A percentile compares a stretch with the other conserved stretches of the same genome.
Evolutionary conservation across 495 filamentous ascomycete genomes (phyloP).

Genomic region (Aspergillus incahuasiensis): DNA sequence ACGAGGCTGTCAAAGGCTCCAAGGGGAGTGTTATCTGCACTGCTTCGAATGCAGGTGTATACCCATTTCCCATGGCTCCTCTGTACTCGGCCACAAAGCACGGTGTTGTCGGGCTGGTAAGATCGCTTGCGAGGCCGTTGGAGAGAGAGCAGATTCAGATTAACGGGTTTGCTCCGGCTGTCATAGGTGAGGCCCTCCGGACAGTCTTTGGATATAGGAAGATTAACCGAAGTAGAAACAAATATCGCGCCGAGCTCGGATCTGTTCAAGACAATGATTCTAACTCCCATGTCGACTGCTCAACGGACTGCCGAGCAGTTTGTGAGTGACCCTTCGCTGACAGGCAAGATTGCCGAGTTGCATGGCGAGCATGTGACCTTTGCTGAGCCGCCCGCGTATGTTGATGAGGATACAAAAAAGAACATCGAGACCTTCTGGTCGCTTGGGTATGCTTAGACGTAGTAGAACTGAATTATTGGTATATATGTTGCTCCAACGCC

Average conservation of each 20-base stretch:
- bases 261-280: conserved; percentile 46
- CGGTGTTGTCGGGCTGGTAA: conserved; percentile 48
- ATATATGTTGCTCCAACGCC: not conserved
- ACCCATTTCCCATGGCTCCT: conserved; percentile 52
- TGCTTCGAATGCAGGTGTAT: conserved; percentile 52
- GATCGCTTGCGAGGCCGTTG: conserved; percentile 39
- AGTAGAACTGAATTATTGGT: not conserved
- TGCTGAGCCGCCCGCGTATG: conserved; percentile 42
- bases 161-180: conserved; percentile 50
- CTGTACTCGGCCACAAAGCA: conserved; percentile 50
- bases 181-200: conserved; percentile 33
- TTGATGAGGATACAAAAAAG: conserved; percentile 46
- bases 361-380: conserved; percentile 51
- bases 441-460: conserved; percentile 38
- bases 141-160: conserved; percentile 43
- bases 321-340: conserved; percentile 34
- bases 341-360: conserved; percentile 48
- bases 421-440: conserved; percentile 48
- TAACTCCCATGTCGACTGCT: conserved; percentile 51
- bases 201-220: not conserved
- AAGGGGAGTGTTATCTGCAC: conserved; percentile 53
- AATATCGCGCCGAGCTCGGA: conserved; percentile 41
- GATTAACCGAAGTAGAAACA: conserved; percentile 31
- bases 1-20: conserved; percentile 17
- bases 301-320: conserved; percentile 41